Evolutionary conservation across 495 filamentous ascomycete genomes (phyloP).

Genomic region (Aspergillus affinis): DNA sequence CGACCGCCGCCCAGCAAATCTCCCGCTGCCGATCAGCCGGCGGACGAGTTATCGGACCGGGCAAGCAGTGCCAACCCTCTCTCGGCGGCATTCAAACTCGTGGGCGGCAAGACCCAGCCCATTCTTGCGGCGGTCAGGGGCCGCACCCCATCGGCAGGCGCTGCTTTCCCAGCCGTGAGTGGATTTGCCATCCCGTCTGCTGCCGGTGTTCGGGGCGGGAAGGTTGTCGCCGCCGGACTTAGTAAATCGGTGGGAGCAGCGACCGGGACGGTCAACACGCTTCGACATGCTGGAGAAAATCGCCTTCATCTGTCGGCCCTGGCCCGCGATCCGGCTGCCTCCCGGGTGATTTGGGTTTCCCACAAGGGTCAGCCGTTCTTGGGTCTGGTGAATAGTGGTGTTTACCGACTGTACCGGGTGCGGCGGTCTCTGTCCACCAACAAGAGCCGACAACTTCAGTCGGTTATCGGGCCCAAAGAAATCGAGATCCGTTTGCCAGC

Average conservation of each 20-base stretch:
- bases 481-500: conserved; percentile 64
- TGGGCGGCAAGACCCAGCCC: conserved; percentile 57
- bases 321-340: conserved; percentile 38
- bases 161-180: conserved; percentile 45
- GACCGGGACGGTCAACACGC: conserved; percentile 71
- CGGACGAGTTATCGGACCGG: conserved; percentile 47
- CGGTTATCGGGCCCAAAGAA: conserved; percentile 56
- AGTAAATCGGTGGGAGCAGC: conserved; percentile 82
- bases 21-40: conserved; percentile 26
- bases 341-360: conserved; percentile 43
- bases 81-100: conserved; percentile 60
- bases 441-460: conserved; percentile 49
- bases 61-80: conserved; percentile 59
- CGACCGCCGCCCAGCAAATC: conserved; percentile 43
- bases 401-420: conserved; percentile 65
- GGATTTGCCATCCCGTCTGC: conserved; percentile 60
- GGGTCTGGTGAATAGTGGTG: conserved; percentile 37
- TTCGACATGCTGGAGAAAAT: conserved; percentile 83
- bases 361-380: conserved; percentile 38
- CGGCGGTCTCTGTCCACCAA: conserved; percentile 44
- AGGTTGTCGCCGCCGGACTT: conserved; percentile 77
- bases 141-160: conserved; percentile 48
- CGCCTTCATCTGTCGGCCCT: conserved; percentile 70
- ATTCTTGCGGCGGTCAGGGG: conserved; percentile 56
- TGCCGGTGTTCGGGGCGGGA: conserved; percentile 68